Base-by-base conservation (phyloP, 148 eudicot genomes). In the Rhododendron kiyosumense region DNA sequence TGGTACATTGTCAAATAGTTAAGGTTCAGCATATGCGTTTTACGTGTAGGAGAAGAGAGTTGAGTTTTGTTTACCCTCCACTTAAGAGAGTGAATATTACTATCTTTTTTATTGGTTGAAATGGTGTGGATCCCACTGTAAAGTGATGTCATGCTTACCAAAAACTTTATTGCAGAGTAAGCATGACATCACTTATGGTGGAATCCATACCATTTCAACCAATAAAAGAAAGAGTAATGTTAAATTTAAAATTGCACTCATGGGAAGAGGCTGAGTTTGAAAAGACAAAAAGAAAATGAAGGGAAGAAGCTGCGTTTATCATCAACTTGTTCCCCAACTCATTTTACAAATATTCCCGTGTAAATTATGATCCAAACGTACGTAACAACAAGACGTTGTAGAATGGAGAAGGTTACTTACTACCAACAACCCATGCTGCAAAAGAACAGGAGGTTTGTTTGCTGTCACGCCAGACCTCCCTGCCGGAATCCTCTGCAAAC, bases 391-490 rank as follows among this genome's bases (percentile, higher is more conserved):
- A 67, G 73, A 26, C 73, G 11, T 26, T 9, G 11, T 26, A 26
- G 32, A 67, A 26, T 67, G 34, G 73, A 67, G 30, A 67, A 67
- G 74, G 32, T 67, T 67, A 85, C 82, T 85, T 41, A 92, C 94
- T 87, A 86, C 71, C 34, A 89, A 2, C 49, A 92, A n/a, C 26
- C 94, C 94, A 82, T 90, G 92, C 61, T 92, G 94, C 34, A 92
- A 79, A 34, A 92, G 90, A 82, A 92, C 94, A 7, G 94, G 94
- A 9, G 85, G 63, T 63, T 85, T 84, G 49, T 82, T 67, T n/a
- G 80, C 79, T 76, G 41, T 77, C 48, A 26, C 46, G 3, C 93
- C 90, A 26, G 90, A 87, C 52, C 79, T 32, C 17, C 89, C 90
- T 10, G 12, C 52, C 1, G 94, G 91, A 34, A 92, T 92, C 80